Evolutionary conservation across 306 rosid genomes (phyloP).

Genomic region (Crotalaria pallida): DNA sequence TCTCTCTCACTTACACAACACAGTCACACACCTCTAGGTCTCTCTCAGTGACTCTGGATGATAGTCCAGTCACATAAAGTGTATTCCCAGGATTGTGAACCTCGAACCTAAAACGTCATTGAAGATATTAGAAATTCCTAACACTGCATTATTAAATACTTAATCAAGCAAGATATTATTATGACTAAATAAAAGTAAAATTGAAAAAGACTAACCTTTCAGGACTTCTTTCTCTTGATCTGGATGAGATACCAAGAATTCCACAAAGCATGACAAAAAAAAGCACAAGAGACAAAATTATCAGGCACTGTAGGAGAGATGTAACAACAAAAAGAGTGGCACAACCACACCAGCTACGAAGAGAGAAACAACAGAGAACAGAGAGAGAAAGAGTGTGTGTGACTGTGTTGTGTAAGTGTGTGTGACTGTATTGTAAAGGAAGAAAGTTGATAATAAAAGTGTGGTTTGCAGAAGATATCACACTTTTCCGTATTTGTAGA

Average conservation of each 20-base stretch:
- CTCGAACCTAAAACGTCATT: slow-evolving; percentile 37
- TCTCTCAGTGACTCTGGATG: slow-evolving; percentile 87
- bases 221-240: slow-evolving; percentile 83
- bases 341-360: background rate
- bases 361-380: no score
- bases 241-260: no score
- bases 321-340: background rate
- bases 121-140: slow-evolving; percentile 8
- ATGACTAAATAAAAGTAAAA: background rate
- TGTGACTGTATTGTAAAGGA: no score
- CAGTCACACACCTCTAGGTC: slow-evolving; percentile 86
- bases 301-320: background rate
- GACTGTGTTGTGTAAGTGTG: no score
- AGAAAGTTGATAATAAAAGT: no score
- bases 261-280: background rate
- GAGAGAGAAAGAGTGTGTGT: no score
- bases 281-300: background rate
- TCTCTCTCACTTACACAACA: no score
- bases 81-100: slow-evolving; percentile 64
- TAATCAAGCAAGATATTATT: background rate
- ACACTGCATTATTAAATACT: slow-evolving; percentile 2
- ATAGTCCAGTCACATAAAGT: slow-evolving; percentile 92
- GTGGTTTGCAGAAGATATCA: no score
- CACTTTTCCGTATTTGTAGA: no score
- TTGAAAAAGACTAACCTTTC: slow-evolving; percentile 51